Evolutionary conservation across 257 asterid genomes (phyloP), one percentile per base, ranked within the genome.

Genomic region (Lycium barbarum): DNA sequence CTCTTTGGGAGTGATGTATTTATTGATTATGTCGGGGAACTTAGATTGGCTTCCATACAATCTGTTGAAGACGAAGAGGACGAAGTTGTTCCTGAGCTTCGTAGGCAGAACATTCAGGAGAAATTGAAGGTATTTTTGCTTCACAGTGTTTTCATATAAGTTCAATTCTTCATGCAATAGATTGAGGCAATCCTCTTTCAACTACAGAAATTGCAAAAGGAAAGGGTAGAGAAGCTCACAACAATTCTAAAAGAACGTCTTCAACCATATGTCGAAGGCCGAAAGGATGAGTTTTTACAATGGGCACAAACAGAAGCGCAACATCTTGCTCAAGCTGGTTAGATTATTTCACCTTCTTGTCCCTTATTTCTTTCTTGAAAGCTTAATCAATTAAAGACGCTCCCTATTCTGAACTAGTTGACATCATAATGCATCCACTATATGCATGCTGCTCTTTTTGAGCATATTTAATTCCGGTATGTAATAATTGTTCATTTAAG

Each of bases 11-110:
- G 93, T 80, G 98, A 93, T 45, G 86, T 72, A 62, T 94, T 94
- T 86, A 95, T 91, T 87, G 93, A 94, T 83, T 93, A 92, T 81
- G 90, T 94, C n/a, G 98, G 98, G 66, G 93, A 91, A 87, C 96
- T 95, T 83, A 83, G 89, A 35, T 88, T 95, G 91, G 97, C 94
- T 87, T 84, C 96, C 55, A 84, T 93, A 81, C 91, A 93, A 65
- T 89, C 93, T 54, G 79, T 91, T 66, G 97, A 92, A 84, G 83
- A 87, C 82, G 95, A 91, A 82, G 94, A 93, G 38, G 89, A 87
- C 20, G 85, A 89, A 59, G 82, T 55, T 63, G 88, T 90, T 83
- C 96, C 94, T 68, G 94, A 93, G 57, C 86, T 87, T 76, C 97
- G 91, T 85, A 86, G 74, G 67, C 95, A 93, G 67, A 92, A 86